Evolutionary conservation across 768 basidiomycete species (phyloP).

Genomic region (Baorangia bicolor): DNA sequence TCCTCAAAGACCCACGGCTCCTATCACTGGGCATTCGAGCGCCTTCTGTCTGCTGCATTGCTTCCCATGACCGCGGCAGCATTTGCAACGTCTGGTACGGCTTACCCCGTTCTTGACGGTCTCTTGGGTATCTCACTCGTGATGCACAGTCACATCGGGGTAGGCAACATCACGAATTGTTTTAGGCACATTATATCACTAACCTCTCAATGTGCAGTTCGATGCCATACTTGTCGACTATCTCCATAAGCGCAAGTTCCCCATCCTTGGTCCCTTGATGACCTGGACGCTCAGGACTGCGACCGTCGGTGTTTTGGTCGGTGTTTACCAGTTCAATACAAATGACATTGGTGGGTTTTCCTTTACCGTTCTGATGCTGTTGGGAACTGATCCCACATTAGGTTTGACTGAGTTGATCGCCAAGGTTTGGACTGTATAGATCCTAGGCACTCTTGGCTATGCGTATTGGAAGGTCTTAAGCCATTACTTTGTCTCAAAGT

Average conservation of each 20-base stretch:
- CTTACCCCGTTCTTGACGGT: slow-evolving; percentile 87
- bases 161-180: slow-evolving; percentile 32
- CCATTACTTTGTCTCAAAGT: background rate
- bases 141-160: slow-evolving; percentile 95
- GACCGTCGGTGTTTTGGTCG: slow-evolving; percentile 81
- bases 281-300: slow-evolving; percentile 78
- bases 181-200: background rate
- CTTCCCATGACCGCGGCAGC: slow-evolving; percentile 88
- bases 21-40: slow-evolving; percentile 92
- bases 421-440: slow-evolving; percentile 78
- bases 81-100: slow-evolving; percentile 71
- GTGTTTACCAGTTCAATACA: slow-evolving; percentile 98
- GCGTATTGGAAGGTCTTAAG: background rate
- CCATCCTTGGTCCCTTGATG: slow-evolving; percentile 62
- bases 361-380: background rate
- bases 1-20: slow-evolving; percentile 83
- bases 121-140: slow-evolving; percentile 84
- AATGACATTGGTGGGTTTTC: slow-evolving; percentile 85
- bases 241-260: slow-evolving; percentile 91
- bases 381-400: slow-evolving; percentile 28
- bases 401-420: slow-evolving; percentile 85
- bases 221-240: slow-evolving; percentile 83
- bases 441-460: background rate
- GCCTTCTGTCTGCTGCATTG: slow-evolving; percentile 81
- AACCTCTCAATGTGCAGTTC: slow-evolving; percentile 46